A percentile compares a stretch with the other conserved stretches of the same genome.
Evolutionary conservation across 495 filamentous ascomycete genomes (phyloP).

Genomic region (Evansstolkia leycettana): DNA sequence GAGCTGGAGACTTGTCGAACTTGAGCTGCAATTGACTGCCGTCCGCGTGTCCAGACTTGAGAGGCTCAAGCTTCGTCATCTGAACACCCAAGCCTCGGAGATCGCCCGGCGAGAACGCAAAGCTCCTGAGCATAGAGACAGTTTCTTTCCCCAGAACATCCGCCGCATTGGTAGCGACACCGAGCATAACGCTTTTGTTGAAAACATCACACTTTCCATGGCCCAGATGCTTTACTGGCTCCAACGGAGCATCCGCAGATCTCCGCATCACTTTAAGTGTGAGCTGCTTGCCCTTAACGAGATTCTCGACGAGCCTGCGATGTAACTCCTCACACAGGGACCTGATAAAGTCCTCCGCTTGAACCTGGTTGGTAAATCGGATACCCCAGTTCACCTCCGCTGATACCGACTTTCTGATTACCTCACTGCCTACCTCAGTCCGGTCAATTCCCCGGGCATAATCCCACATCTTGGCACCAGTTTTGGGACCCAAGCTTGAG

Average conservation of each 20-base stretch:
- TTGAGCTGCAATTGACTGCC: slow-evolving; percentile 54
- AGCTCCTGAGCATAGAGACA: slow-evolving; percentile 67
- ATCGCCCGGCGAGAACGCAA: slow-evolving; percentile 78
- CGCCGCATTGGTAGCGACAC: slow-evolving; percentile 64
- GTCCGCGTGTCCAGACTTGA: slow-evolving; percentile 39
- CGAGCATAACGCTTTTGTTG: slow-evolving; percentile 74
- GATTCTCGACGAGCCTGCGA: slow-evolving; percentile 64
- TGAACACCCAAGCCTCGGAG: slow-evolving; percentile 81
- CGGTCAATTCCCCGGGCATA: slow-evolving; percentile 83
- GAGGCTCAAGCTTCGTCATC: slow-evolving; percentile 78
- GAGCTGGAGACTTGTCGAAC: slow-evolving; percentile 36
- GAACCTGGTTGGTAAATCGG: slow-evolving; percentile 75
- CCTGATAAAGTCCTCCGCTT: slow-evolving; percentile 80
- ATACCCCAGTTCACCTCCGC: slow-evolving; percentile 98
- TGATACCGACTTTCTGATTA: slow-evolving; percentile 76
- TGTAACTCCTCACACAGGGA: slow-evolving; percentile 75
- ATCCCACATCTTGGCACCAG: slow-evolving; percentile 82
- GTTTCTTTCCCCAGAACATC: slow-evolving; percentile 67
- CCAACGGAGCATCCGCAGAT: slow-evolving; percentile 73
- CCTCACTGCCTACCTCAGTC: slow-evolving; percentile 74
- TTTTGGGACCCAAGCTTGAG: slow-evolving; percentile 73
- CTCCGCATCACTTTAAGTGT: slow-evolving; percentile 90
- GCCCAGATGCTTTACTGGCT: slow-evolving; percentile 88
- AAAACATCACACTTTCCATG: slow-evolving; percentile 91
- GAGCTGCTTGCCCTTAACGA: slow-evolving; percentile 74